Percentiles rank a stretch among this genome's conserved stretches.
Evolutionary conservation across 2,329 filamentous ascomycete species (phyloP).

Genomic region (Cordyceps tenuipes): DNA sequence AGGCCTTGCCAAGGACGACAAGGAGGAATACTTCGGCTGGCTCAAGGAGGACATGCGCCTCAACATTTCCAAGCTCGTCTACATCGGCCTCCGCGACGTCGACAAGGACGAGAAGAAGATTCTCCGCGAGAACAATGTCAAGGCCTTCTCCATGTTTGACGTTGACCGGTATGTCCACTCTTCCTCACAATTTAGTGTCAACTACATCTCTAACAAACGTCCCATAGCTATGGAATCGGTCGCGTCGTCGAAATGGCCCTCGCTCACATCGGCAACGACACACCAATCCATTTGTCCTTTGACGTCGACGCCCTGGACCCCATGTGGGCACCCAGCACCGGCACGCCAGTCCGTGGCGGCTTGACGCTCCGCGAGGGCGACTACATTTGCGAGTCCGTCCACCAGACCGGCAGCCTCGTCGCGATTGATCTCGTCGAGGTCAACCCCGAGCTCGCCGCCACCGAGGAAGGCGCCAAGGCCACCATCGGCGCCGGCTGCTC

Average conservation of each 20-base stretch:
- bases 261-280: constrained; percentile 87
- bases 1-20: constrained; percentile 68
- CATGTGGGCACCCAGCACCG: constrained; percentile 91
- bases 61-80: constrained; percentile 80
- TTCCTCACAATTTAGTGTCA: background rate
- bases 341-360: constrained; percentile 87
- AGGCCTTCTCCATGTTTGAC: constrained; percentile 97
- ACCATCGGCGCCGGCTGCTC: constrained; percentile 88
- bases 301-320: constrained; percentile 96
- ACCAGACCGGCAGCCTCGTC: constrained; percentile 69
- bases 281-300: constrained; percentile 93
- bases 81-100: constrained; percentile 91
- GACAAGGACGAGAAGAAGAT: constrained; percentile 92
- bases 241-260: constrained; percentile 98
- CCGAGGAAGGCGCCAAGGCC: constrained; percentile 62
- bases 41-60: constrained; percentile 61
- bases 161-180: constrained; percentile 65
- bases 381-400: constrained; percentile 86
- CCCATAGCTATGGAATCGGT: constrained; percentile 76
- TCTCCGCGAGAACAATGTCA: constrained; percentile 79
- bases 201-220: constrained; percentile 11
- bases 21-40: constrained; percentile 84
- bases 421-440: constrained; percentile 79
- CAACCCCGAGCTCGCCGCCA: constrained; percentile 61
- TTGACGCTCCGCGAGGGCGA: constrained; percentile 92